Percentiles rank a stretch among this genome's conserved stretches.
Evolutionary conservation across 2,329 filamentous ascomycete species (phyloP).

Genomic region (Mycogone perniciosa): DNA sequence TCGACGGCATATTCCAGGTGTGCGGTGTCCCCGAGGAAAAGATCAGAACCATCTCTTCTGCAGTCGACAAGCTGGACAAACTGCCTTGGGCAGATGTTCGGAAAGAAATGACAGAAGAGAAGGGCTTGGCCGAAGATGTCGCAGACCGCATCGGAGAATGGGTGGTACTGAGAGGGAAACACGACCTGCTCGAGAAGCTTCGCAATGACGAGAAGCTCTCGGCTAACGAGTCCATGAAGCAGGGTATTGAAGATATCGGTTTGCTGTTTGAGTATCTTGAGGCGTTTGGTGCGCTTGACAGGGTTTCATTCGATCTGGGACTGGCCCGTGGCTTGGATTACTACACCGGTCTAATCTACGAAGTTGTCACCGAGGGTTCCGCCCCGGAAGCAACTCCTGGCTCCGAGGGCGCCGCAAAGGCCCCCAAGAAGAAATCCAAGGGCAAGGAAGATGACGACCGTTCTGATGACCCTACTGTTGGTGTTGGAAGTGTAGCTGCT

Average conservation of each 20-base stretch:
- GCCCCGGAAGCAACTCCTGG: slow-evolving; percentile 43
- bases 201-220: slow-evolving; percentile 60
- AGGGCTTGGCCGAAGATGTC: slow-evolving; percentile 68
- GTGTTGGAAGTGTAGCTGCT: slow-evolving; percentile 81
- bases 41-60: slow-evolving; percentile 82
- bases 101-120: slow-evolving; percentile 89
- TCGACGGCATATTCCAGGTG: slow-evolving; percentile 87
- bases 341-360: slow-evolving; percentile 86
- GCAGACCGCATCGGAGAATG: slow-evolving; percentile 85
- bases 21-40: slow-evolving; percentile 83
- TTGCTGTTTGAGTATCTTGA: slow-evolving; percentile 78
- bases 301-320: slow-evolving; percentile 82
- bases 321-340: slow-evolving; percentile 89
- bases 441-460: slow-evolving; percentile 55
- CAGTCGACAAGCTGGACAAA: slow-evolving; percentile 96
- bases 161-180: slow-evolving; percentile 69
- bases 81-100: slow-evolving; percentile 82
- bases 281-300: slow-evolving; percentile 64
- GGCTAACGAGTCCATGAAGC: slow-evolving; percentile 68
- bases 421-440: slow-evolving; percentile 42
- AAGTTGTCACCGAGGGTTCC: slow-evolving; percentile 77
- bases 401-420: slow-evolving; percentile 17
- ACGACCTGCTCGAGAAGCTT: slow-evolving; percentile 66
- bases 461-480: slow-evolving; percentile 71
- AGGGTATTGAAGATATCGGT: slow-evolving; percentile 74